A percentile compares a stretch with the other conserved stretches of the same genome.
phyloP scores from a whole-genome alignment of 2,329 filamentous ascomycete genomes.

The Colletotrichum liaoningense region DNA sequence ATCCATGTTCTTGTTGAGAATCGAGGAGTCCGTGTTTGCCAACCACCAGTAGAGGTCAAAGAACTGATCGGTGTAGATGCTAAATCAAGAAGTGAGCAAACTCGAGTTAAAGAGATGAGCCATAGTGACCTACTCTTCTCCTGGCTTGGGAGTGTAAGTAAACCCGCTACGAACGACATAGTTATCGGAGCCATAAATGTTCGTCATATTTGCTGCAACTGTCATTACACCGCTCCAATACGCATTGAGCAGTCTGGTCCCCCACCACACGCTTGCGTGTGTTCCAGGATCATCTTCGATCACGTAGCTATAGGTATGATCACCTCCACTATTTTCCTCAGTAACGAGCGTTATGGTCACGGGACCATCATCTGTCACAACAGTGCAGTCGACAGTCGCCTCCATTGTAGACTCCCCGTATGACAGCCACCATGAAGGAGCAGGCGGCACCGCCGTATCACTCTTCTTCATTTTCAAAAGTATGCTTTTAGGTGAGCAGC shows the following conservation, averaged over 20 bases:
- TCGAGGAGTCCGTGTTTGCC: neutral
- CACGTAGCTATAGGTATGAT: slow-evolving; percentile 5
- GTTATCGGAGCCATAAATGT: neutral
- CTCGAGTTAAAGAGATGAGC: neutral
- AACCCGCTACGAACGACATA: neutral
- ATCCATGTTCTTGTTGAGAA: neutral
- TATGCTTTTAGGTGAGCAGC: neutral
- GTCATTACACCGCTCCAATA: slow-evolving; percentile 14
- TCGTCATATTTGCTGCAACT: neutral
- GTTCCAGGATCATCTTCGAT: neutral
- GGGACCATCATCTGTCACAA: neutral
- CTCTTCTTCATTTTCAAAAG: neutral
- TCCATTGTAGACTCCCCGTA: neutral
- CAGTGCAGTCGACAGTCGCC: neutral
- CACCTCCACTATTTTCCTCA: neutral
- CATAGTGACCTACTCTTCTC: neutral
- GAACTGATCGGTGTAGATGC: neutral
- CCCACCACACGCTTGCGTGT: neutral
- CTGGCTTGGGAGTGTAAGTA: neutral
- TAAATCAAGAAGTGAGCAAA: neutral
- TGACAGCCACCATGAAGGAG: neutral
- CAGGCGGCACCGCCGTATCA: neutral
- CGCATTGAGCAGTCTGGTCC: slow-evolving; percentile 28
- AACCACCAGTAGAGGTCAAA: neutral
- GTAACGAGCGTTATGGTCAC: neutral